Evolutionary conservation across 371 early-diverging fungal genomes (phyloP).

Genomic region (Mucor saturninus): DNA sequence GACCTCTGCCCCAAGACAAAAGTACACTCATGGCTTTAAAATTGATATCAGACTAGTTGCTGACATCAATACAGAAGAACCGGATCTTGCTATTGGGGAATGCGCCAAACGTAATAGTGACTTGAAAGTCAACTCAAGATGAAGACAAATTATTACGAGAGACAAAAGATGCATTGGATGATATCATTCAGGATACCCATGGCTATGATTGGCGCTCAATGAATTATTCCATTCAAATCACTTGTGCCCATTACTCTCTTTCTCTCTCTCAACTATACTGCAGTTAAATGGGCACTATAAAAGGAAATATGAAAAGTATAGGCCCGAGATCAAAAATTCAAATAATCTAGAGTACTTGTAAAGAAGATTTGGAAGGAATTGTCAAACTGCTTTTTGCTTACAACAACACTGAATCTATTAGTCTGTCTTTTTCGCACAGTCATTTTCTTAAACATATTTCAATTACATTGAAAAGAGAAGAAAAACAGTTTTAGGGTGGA

Average conservation of each 20-base stretch:
- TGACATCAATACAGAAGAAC: conserved; percentile 12
- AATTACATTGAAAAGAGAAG: too few relatives aligned
- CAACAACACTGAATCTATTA: conserved; percentile 6
- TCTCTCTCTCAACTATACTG: conserved; percentile 22
- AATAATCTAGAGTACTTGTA: conserved; percentile 2
- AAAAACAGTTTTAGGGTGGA: too few relatives aligned
- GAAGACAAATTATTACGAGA: conserved; percentile 23
- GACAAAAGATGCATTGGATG: conserved; percentile 21
- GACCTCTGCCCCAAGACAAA: neutral
- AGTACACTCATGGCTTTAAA: conserved; percentile 7
- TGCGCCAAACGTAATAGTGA: conserved; percentile 22
- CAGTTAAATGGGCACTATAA: conserved; percentile 11
- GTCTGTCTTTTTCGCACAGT: conserved; percentile 13
- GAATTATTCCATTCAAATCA: conserved; percentile 23
- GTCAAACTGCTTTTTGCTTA: conserved; percentile 2
- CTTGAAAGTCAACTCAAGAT: conserved; percentile 21
- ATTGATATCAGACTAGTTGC: conserved; percentile 15
- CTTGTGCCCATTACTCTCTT: conserved; percentile 24
- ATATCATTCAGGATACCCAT: conserved; percentile 17
- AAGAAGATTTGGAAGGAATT: conserved; percentile 1
- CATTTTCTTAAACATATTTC: too few relatives aligned
- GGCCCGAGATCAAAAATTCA: conserved; percentile 2
- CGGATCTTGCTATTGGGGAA: conserved; percentile 21
- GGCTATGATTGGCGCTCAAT: conserved; percentile 13
- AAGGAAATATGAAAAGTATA: conserved; percentile 1